Conservation (phyloP, 2,329 filamentous ascomycete genomes). For the Fusarium nanum region DNA sequence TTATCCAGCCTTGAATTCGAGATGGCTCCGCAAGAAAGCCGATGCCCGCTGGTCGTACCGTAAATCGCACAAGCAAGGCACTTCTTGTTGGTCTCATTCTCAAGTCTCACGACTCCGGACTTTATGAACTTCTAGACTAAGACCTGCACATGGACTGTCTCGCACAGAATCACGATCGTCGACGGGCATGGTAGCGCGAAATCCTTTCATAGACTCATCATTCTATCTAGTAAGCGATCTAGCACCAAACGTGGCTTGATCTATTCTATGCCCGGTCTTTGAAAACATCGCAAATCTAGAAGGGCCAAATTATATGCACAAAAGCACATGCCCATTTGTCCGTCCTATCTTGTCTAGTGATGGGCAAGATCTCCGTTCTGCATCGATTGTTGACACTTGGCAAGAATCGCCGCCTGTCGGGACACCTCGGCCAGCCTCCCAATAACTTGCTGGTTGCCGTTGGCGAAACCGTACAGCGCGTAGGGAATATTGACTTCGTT, state of each 20-base stretch:
- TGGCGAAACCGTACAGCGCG: conserved; percentile 84
- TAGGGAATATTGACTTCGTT: conserved; percentile 86
- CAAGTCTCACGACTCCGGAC: conserved; percentile 27
- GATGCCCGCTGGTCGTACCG: conserved; percentile 1
- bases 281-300: background rate
- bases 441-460: conserved; percentile 85
- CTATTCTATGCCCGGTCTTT: conserved; percentile 9
- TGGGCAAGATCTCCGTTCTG: conserved; percentile 47
- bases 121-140: conserved; percentile 20
- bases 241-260: background rate
- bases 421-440: conserved; percentile 81
- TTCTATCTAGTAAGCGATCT: conserved; percentile 8
- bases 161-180: conserved; percentile 18
- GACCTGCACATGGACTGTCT: conserved; percentile 10
- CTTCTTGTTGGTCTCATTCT: background rate
- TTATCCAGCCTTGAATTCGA: background rate
- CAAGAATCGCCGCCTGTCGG: conserved; percentile 80
- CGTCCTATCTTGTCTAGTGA: conserved; percentile 11
- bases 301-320: conserved; percentile 26
- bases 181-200: background rate
- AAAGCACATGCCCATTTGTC: background rate
- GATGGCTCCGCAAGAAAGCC: conserved; percentile 13
- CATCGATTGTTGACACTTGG: conserved; percentile 75
- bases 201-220: conserved; percentile 18
- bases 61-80: conserved; percentile 15